Percentiles rank a stretch among this genome's conserved stretches.
These are phyloP conservation scores for Dunaliella primolecta DNA, from an alignment of 139 green algal species.

Conservation along the genomic window DNA sequence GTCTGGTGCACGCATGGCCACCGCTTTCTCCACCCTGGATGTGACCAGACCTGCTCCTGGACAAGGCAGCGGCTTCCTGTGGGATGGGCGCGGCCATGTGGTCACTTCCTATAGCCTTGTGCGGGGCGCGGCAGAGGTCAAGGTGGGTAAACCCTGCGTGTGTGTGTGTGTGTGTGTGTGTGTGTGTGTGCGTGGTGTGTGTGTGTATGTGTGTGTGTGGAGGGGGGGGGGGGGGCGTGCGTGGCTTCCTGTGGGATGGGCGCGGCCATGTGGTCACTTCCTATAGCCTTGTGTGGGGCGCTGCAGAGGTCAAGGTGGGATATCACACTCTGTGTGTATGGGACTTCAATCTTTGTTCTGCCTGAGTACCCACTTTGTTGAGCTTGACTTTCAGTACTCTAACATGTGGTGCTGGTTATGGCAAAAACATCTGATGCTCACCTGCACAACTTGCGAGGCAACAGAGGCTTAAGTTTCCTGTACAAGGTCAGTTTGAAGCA, in stretches of 20 bases:
- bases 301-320: not conserved
- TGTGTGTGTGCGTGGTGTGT: not conserved
- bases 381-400: no score
- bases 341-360: no score
- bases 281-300: conserved; percentile 43
- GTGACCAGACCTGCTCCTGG: conserved; percentile 26
- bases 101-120: conserved; percentile 75
- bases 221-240: not conserved
- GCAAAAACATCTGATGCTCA: no score
- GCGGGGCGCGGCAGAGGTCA: conserved; percentile 38
- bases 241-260: conserved; percentile 73
- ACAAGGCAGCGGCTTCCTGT: conserved; percentile 69
- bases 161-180: not conserved
- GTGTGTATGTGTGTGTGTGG: no score
- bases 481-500: no score
- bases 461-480: no score
- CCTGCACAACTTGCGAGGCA: no score
- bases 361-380: no score
- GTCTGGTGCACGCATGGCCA: conserved; percentile 12
- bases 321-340: no score
- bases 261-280: conserved; percentile 76
- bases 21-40: conserved; percentile 27
- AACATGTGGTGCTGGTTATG: no score
- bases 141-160: conserved; percentile 25
- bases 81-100: conserved; percentile 70